A percentile compares a stretch with the other conserved stretches of the same genome.
Conservation (phyloP, 2,329 filamentous ascomycete genomes). For the Alternaria angustiovoidea region DNA sequence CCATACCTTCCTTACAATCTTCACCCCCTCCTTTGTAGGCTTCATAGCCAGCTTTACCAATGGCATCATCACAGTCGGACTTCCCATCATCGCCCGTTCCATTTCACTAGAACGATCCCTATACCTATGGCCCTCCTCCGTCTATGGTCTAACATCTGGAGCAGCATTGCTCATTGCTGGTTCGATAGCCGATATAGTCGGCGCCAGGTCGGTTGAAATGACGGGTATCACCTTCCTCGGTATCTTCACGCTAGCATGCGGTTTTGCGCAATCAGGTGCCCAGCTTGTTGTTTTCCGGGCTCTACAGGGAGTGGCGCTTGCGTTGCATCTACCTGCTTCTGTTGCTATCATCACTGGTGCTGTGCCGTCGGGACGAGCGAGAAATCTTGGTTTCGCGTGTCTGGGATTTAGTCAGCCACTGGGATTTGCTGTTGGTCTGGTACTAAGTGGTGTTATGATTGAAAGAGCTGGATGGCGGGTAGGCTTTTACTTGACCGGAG, state of each 20-base stretch:
- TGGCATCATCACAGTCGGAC: constrained; percentile 54
- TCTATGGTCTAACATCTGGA: constrained; percentile 55
- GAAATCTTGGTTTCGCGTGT: constrained; percentile 49
- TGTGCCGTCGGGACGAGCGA: constrained; percentile 32
- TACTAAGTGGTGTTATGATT: constrained; percentile 60
- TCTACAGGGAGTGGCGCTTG: constrained; percentile 57
- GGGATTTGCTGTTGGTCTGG: constrained; percentile 61
- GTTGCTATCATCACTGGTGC: constrained; percentile 55
- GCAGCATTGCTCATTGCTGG: constrained; percentile 56
- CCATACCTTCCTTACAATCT: constrained; percentile 13
- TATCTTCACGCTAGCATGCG: constrained; percentile 56
- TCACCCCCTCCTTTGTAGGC: constrained; percentile 28
- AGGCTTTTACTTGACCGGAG: constrained; percentile 55
- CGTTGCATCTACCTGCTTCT: constrained; percentile 58
- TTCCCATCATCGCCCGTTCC: constrained; percentile 52
- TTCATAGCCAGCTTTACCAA: constrained; percentile 45
- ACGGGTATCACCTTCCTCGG: constrained; percentile 54
- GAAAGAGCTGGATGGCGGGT: constrained; percentile 60
- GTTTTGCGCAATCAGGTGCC: constrained; percentile 56
- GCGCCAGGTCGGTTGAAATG: constrained; percentile 51
- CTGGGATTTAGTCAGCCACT: constrained; percentile 58
- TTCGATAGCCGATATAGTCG: too few relatives aligned
- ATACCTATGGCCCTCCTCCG: constrained; percentile 46
- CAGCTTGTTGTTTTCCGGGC: constrained; percentile 56
- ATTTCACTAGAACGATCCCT: constrained; percentile 40